A percentile compares a stretch with the other conserved stretches of the same genome.
These are phyloP conservation scores for Hymenoscyphus occultus DNA, from an alignment of 2,329 filamentous ascomycete genomes.

Conservation along the genomic window DNA sequence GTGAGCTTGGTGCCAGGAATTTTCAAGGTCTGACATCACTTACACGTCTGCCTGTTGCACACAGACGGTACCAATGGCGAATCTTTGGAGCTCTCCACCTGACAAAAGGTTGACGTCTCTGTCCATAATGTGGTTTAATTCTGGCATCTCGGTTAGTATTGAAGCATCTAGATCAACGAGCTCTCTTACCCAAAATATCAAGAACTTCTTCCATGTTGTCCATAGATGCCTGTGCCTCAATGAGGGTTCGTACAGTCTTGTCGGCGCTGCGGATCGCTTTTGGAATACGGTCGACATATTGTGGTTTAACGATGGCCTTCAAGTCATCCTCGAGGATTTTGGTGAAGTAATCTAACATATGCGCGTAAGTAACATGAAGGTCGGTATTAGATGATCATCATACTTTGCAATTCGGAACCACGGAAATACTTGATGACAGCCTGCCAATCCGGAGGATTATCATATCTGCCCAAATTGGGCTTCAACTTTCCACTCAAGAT, in stretches of 20 bases:
- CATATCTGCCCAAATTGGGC: slow-evolving; percentile 91
- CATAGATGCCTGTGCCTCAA: slow-evolving; percentile 73
- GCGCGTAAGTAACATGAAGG: slow-evolving; percentile 10
- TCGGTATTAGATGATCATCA: slow-evolving; percentile 35
- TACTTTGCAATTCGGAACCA: slow-evolving; percentile 95
- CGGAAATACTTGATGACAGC: slow-evolving; percentile 98
- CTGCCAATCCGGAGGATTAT: slow-evolving; percentile 98
- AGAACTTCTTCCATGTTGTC: slow-evolving; percentile 79
- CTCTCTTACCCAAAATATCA: slow-evolving; percentile 62
- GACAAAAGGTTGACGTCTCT: slow-evolving; percentile 88
- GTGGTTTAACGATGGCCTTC: slow-evolving; percentile 97
- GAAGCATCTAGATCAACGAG: background rate
- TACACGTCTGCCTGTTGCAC: slow-evolving; percentile 92
- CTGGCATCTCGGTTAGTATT: slow-evolving; percentile 40
- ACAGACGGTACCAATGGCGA: slow-evolving; percentile 93
- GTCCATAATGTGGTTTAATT: slow-evolving; percentile 85
- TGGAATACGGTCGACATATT: slow-evolving; percentile 96
- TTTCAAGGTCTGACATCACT: slow-evolving; percentile 29
- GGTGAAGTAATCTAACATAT: slow-evolving; percentile 82
- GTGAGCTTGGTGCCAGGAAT: background rate
- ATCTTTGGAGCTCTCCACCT: slow-evolving; percentile 96
- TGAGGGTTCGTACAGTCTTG: slow-evolving; percentile 74
- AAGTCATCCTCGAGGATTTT: slow-evolving; percentile 96
- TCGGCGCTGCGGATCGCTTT: slow-evolving; percentile 81
- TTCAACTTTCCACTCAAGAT: slow-evolving; percentile 98